Base-by-base conservation (phyloP, 1,284 basidiomycete genomes). In the Waitea zeae region DNA sequence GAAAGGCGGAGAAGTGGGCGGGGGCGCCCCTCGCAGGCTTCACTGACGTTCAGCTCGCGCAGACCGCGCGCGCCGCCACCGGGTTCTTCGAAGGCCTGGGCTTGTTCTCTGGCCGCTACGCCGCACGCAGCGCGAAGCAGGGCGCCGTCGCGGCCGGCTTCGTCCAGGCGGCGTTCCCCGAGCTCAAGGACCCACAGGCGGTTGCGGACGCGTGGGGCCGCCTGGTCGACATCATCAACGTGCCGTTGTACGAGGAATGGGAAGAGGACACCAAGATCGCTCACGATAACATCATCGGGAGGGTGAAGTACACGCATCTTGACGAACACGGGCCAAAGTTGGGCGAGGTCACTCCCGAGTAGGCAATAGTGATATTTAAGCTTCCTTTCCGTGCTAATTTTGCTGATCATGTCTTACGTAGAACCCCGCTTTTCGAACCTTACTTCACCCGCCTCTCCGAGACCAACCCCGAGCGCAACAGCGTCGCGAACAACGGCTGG, bases 401-500 rank as follows among this genome's bases (percentile, higher is more conserved):
- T 41, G 17, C 31, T 18, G 26, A 17, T 13, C 27, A 6, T n/a
- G n/a, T 18, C 33, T 12, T 29, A 34, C 9, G 11, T 41, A 92
- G 88, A 20, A 65, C 62, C 18, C 87, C 89, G 12, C 60, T 96
- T 24, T 76, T 87, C 30, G 90, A 95, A 49, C 58, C 67, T 1
- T 92, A 93, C 56, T 96, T 96, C 54, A 95, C 89, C 1, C 78
- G 88, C 30, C 52, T 93, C 12, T 58, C 69, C 6, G 55, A 70
- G 34, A 65, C 70, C 32, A 74, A 89, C 38, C 71, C 79, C 2
- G 51, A 64, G 14, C 62, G 70, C 6, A 82, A 90, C 47, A 78
- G 83, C 0, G 59, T 96, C 19, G 93, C 93, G 4, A 96, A 97
- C 58, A 98, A 98, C 48, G 93, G 93, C 5, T 98, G 93, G 93